phyloP scores from a whole-genome alignment of 73 alveolate species.

The Tetrahymena thermophila region DNA sequence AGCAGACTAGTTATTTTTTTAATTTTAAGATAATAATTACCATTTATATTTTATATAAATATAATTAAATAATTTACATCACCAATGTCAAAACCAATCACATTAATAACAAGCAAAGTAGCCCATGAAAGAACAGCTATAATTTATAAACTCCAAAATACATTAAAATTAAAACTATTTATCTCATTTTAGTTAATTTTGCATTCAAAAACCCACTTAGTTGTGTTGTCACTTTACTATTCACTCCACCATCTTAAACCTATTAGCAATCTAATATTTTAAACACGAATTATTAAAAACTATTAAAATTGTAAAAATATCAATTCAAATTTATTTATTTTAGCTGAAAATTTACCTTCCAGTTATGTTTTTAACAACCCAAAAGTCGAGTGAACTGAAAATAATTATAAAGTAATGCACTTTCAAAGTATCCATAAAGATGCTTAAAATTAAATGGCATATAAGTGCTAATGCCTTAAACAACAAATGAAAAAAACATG shows the following conservation, averaged over 20 bases:
- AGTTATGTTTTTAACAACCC: not conserved
- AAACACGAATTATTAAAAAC: not conserved
- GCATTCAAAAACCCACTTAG: not conserved
- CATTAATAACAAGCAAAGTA: not conserved
- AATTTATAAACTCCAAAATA: not conserved
- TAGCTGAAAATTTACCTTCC: not conserved
- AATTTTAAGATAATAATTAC: not conserved
- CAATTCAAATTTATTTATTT: not conserved
- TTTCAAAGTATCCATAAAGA: not conserved
- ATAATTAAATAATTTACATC: not conserved
- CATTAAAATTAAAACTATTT: not conserved
- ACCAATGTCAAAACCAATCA: not conserved
- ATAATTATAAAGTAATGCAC: not conserved
- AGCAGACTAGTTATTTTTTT: not conserved
- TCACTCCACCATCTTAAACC: conserved; percentile 2
- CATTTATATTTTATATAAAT: not conserved
- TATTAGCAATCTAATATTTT: not conserved
- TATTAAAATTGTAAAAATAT: not conserved
- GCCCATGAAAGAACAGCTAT: not conserved
- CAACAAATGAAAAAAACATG: not conserved
- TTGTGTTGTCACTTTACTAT: not conserved
- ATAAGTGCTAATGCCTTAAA: not conserved
- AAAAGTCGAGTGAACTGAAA: not conserved
- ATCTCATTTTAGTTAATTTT: not conserved
- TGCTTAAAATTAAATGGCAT: not conserved